Evolutionary conservation across 306 rosid genomes (phyloP).

Genomic region (Cucumis melo): DNA sequence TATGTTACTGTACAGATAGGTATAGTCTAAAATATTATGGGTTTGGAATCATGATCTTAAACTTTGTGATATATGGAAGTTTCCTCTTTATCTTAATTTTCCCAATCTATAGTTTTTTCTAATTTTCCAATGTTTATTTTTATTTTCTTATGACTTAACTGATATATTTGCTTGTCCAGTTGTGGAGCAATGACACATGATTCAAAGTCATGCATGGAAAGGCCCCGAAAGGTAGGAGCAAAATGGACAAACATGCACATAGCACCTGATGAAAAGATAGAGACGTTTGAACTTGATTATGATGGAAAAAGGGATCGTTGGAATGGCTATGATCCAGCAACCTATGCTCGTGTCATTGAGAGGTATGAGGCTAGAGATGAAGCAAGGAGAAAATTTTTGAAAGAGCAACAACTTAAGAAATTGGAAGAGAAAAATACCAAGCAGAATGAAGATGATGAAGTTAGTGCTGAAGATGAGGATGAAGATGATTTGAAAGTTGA

Average conservation of each 20-base stretch:
- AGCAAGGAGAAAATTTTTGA: constrained; percentile 36
- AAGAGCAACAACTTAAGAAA: constrained; percentile 38
- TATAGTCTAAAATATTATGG: neutral
- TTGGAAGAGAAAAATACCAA: constrained; percentile 38
- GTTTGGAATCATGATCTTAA: neutral
- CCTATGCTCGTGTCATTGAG: constrained; percentile 32
- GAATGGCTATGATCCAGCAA: constrained; percentile 57
- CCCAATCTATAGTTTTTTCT: neutral
- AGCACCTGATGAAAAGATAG: constrained; percentile 63
- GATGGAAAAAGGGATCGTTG: constrained; percentile 57
- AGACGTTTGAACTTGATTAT: constrained; percentile 48
- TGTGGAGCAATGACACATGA: constrained; percentile 55
- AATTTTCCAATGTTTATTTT: neutral
- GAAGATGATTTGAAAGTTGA: constrained; percentile 38
- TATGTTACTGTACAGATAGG: neutral
- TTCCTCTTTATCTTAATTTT: neutral
- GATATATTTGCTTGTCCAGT: constrained; percentile 8
- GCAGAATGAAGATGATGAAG: constrained; percentile 13
- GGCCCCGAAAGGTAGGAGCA: constrained; percentile 43
- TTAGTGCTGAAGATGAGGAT: constrained; percentile 35
- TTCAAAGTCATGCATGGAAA: constrained; percentile 40
- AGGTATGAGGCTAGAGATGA: constrained; percentile 44
- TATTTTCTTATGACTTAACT: neutral
- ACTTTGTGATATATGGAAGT: neutral
- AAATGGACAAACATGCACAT: constrained; percentile 48